Evolutionary conservation across 441 rosid species (phyloP).

Genomic region (Cnidoscolus chayamansa): DNA sequence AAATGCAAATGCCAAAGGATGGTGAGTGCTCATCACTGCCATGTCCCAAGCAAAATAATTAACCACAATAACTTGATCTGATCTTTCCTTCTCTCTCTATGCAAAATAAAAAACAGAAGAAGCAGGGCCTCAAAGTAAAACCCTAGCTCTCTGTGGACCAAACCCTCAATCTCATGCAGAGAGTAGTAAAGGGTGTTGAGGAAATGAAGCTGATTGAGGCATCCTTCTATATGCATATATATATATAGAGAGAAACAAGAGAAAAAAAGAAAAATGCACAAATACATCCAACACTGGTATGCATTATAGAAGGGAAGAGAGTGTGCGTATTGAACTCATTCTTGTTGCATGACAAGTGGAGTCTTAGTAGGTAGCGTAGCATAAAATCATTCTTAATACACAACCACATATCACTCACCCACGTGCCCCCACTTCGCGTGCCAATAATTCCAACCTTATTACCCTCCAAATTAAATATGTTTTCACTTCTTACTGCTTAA

Average conservation of each 20-base stretch:
- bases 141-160: constrained; percentile 38
- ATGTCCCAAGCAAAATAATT: not conserved
- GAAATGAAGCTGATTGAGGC: not conserved
- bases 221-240: not conserved
- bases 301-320: not conserved
- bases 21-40: constrained; percentile 34
- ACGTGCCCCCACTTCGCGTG: constrained; percentile 29
- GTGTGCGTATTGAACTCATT: constrained; percentile 44
- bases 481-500: not conserved
- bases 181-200: not conserved
- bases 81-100: not conserved
- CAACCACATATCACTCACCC: constrained; percentile 17
- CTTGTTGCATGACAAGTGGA: constrained; percentile 71
- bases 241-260: not conserved
- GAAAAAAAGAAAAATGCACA: not conserved
- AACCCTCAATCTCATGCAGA: constrained; percentile 24
- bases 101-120: not conserved
- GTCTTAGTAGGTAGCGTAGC: constrained; percentile 56
- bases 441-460: constrained; percentile 12
- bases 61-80: too few species aligned
- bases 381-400: constrained; percentile 37
- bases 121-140: constrained; percentile 28
- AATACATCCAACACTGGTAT: not conserved
- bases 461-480: not conserved
- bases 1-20: constrained; percentile 39